Evolutionary conservation across 2,329 filamentous ascomycete genomes (phyloP).

Genomic region (Paecilomyces formosus): DNA sequence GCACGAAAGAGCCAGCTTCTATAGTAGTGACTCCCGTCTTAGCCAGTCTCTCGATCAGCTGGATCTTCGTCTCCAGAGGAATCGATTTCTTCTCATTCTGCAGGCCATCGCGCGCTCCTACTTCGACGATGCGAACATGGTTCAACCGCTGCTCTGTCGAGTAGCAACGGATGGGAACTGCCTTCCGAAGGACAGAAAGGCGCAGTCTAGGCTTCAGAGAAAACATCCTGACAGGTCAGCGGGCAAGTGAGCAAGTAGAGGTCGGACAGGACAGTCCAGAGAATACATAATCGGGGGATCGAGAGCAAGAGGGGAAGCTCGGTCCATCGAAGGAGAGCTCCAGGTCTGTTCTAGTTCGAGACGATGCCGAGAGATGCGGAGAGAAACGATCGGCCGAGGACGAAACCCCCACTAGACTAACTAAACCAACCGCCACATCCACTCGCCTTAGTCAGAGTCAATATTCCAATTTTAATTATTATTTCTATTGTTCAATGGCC

Average conservation of each 20-base stretch:
- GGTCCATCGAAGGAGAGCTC: background rate
- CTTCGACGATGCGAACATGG: conserved; percentile 47
- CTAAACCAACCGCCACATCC: background rate
- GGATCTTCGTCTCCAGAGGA: conserved; percentile 40
- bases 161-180: conserved; percentile 19
- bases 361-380: conserved; percentile 1
- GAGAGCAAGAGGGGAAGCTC: background rate
- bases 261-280: background rate
- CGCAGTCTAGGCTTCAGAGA: conserved; percentile 17
- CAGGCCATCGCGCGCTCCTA: conserved; percentile 46
- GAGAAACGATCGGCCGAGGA: background rate
- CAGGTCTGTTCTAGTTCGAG: background rate
- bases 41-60: conserved; percentile 41
- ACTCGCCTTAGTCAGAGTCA: background rate
- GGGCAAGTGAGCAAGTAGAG: background rate
- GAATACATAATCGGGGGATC: background rate
- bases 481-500: background rate
- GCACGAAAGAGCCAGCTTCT: conserved; percentile 47
- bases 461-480: background rate
- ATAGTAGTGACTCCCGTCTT: conserved; percentile 44
- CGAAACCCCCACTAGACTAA: background rate
- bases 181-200: conserved; percentile 18
- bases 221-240: conserved; percentile 15
- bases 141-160: conserved; percentile 37
- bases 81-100: conserved; percentile 48